phyloP scores from a whole-genome alignment of 2,329 filamentous ascomycete genomes.

The Fusarium pseudonygamai region DNA sequence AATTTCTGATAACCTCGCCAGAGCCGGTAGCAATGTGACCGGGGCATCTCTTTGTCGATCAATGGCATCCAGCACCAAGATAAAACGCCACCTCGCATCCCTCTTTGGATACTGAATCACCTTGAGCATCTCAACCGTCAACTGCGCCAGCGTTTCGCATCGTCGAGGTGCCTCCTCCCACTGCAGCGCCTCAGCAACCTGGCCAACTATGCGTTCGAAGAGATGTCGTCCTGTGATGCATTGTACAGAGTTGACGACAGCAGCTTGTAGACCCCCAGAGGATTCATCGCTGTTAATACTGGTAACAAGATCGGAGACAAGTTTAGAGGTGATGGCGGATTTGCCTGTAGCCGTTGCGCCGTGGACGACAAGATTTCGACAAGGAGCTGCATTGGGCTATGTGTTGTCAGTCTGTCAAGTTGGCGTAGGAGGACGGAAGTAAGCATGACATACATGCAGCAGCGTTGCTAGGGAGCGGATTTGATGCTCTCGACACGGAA shows the following conservation, averaged over 20 bases:
- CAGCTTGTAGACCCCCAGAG: slow-evolving; percentile 58
- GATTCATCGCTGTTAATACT: slow-evolving; percentile 20
- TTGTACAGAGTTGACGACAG: slow-evolving; percentile 74
- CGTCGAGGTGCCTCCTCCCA: slow-evolving; percentile 63
- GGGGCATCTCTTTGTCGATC: slow-evolving; percentile 85
- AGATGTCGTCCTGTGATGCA: slow-evolving; percentile 83
- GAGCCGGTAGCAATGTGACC: slow-evolving; percentile 79
- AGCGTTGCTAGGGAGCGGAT: slow-evolving; percentile 67
- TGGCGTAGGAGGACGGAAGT: not conserved
- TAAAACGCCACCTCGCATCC: slow-evolving; percentile 66
- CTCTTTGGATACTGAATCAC: slow-evolving; percentile 62
- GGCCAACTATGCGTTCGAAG: slow-evolving; percentile 74
- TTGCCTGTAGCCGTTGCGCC: slow-evolving; percentile 91
- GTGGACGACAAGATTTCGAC: slow-evolving; percentile 79
- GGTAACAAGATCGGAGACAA: slow-evolving; percentile 43
- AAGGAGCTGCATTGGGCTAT: slow-evolving; percentile 73
- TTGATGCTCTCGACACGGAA: slow-evolving; percentile 67
- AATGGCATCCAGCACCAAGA: slow-evolving; percentile 87
- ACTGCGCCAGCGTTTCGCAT: slow-evolving; percentile 83
- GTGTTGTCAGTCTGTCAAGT: not conserved
- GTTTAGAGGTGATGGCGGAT: slow-evolving; percentile 71
- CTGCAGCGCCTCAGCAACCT: slow-evolving; percentile 63
- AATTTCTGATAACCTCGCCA: slow-evolving; percentile 83
- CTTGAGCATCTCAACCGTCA: slow-evolving; percentile 76
- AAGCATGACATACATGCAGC: slow-evolving; percentile 58